phyloP scores from a whole-genome alignment of 2,329 filamentous ascomycete genomes.

The Colletotrichum sp. region DNA sequence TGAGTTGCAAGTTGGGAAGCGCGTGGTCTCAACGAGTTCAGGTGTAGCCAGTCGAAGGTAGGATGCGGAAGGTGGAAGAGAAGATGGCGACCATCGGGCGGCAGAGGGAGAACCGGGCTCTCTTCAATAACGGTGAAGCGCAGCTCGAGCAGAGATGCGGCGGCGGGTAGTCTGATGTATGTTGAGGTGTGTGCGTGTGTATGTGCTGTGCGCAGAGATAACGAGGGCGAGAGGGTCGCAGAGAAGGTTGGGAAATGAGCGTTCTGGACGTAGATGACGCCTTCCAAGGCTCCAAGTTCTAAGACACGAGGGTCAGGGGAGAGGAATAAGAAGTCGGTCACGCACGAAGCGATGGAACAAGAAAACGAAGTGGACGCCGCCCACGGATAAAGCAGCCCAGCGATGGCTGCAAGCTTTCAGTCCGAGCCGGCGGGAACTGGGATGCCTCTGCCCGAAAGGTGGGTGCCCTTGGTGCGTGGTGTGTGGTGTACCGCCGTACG shows the following conservation, averaged over 20 bases:
- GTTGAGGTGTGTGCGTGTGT: neutral
- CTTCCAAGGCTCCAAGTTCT: slow-evolving; percentile 1
- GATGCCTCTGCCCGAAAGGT: slow-evolving; percentile 16
- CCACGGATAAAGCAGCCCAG: slow-evolving; percentile 14
- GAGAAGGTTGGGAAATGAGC: neutral
- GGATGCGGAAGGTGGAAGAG: neutral
- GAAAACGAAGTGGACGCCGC: slow-evolving; percentile 1
- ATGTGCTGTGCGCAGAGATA: neutral
- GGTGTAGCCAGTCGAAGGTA: neutral
- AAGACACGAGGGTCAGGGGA: slow-evolving; percentile 15
- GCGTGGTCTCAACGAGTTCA: neutral
- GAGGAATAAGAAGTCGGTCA: slow-evolving; percentile 16
- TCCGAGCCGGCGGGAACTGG: slow-evolving; percentile 19
- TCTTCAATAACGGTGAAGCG: neutral
- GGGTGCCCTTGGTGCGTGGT: slow-evolving; percentile 10
- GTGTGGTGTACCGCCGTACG: neutral
- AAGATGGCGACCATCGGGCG: neutral
- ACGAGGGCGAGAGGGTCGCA: neutral
- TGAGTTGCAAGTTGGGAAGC: neutral
- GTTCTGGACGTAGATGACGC: neutral
- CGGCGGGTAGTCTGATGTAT: neutral
- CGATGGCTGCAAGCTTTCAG: slow-evolving; percentile 8
- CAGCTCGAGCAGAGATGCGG: neutral
- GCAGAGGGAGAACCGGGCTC: neutral
- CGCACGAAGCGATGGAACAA: slow-evolving; percentile 9